A percentile compares a stretch with the other conserved stretches of the same genome.
Conservation (phyloP, 768 basidiomycete species). For the Heimioporus sp. region DNA sequence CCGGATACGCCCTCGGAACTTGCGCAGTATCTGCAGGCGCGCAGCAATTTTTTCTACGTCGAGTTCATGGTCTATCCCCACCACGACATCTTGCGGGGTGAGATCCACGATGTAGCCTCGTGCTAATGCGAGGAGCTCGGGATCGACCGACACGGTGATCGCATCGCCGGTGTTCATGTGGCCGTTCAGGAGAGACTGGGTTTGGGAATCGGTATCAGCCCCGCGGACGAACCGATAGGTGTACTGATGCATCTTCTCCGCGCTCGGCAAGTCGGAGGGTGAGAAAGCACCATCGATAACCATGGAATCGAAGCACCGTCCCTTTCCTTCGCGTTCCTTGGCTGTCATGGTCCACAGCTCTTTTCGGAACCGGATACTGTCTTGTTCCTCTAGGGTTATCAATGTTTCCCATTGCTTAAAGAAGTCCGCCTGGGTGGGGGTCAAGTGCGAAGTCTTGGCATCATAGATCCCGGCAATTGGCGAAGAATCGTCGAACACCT, state of each 20-base stretch:
- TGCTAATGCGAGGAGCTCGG: slow-evolving; percentile 78
- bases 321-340: slow-evolving; percentile 70
- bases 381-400: slow-evolving; percentile 84
- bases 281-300: slow-evolving; percentile 48
- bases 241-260: slow-evolving; percentile 70
- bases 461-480: slow-evolving; percentile 68
- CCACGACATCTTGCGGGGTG: slow-evolving; percentile 54
- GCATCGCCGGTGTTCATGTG: slow-evolving; percentile 80
- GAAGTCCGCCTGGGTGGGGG: slow-evolving; percentile 62
- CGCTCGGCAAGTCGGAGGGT: slow-evolving; percentile 13
- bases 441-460: slow-evolving; percentile 80
- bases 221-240: slow-evolving; percentile 70
- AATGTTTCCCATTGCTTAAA: slow-evolving; percentile 91
- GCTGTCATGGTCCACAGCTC: slow-evolving; percentile 94
- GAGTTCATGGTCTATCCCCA: slow-evolving; percentile 86
- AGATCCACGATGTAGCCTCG: slow-evolving; percentile 82
- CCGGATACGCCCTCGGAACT: slow-evolving; percentile 6
- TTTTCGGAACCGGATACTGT: slow-evolving; percentile 77
- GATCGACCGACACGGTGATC: slow-evolving; percentile 84
- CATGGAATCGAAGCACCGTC: slow-evolving; percentile 87
- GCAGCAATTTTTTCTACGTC: slow-evolving; percentile 46
- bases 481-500: slow-evolving; percentile 49
- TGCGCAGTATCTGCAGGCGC: slow-evolving; percentile 31
- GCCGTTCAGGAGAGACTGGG: slow-evolving; percentile 59
- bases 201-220: slow-evolving; percentile 5